Evolutionary conservation across 306 rosid species (phyloP), one percentile per base, ranked within the genome.

Genomic region (Morella rubra): DNA sequence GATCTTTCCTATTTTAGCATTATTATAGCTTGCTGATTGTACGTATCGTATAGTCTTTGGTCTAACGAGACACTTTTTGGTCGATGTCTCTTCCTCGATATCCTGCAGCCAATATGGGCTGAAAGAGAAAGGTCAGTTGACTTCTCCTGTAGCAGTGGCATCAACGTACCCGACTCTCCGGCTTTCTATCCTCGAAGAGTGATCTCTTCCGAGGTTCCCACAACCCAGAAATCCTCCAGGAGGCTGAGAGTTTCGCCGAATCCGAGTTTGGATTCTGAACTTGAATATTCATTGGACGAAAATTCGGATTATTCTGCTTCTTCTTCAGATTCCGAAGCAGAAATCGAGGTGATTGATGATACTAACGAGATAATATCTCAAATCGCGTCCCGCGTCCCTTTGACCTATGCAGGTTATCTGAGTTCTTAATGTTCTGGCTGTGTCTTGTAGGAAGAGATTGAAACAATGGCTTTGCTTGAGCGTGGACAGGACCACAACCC

Each of bases 41-140:
- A 24, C 27, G 27, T 24, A 24, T 24, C 32, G 2, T 27, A 27
- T 27, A 27, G 37, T 32, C 37, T 32, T 32, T 32, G 37, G 37
- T 32, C 37, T 49, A 49, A 15, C 1, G 14, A 9, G 52, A 12
- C 3, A 11, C 53, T 68, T 14, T 18, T 27, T 11, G 44, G 14
- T 69, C 54, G n/a, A 10, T 46, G 45, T 40, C 12, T 73, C 53
- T 72, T 22, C 52, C 52, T 55, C 67, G 41, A 42, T 24, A 46
- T 76, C 42, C 58, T 69, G 89, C 91, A 92, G 98, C 96, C 98
- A 77, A 86, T 87, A n/a, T 94, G 98, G 97, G 81, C 89, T n/a
- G 87, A 90, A 85, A 85, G 77, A 78, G 92, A 86, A 54, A 76
- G 50, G 37, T 88, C 93, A 20, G 22, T 73, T 79, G 90, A 90